Evolutionary conservation across 345 rosid genomes (phyloP).

Genomic region (Gossypioides kirkii): DNA sequence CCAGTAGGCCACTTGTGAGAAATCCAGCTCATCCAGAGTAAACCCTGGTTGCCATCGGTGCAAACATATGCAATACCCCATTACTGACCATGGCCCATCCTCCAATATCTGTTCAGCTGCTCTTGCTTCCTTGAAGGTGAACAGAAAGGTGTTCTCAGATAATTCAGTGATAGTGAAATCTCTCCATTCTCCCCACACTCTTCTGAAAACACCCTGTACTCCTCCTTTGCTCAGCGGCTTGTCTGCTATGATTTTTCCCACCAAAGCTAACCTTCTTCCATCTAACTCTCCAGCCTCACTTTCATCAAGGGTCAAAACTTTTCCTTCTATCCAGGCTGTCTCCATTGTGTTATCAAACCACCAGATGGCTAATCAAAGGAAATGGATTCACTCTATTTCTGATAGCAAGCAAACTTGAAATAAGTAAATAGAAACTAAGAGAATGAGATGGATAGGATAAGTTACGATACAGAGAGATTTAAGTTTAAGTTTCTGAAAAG

Average conservation of each 20-base stretch:
- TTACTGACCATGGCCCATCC: slow-evolving; percentile 13
- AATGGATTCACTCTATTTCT: neutral
- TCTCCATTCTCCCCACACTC: slow-evolving; percentile 18
- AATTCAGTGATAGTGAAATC: slow-evolving; percentile 12
- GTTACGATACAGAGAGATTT: neutral
- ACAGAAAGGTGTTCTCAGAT: slow-evolving; percentile 12
- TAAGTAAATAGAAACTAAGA: neutral
- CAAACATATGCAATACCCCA: slow-evolving; percentile 16
- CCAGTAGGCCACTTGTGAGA: slow-evolving; percentile 14
- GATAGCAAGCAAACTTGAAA: neutral
- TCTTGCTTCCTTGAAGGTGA: slow-evolving; percentile 18
- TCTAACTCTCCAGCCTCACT: slow-evolving; percentile 11
- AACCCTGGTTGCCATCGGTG: slow-evolving; percentile 14
- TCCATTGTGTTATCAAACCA: neutral
- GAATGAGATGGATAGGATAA: neutral
- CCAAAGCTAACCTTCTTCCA: slow-evolving; percentile 16
- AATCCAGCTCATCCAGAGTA: slow-evolving; percentile 10
- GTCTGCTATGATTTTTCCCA: slow-evolving; percentile 17
- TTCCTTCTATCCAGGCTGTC: slow-evolving; percentile 19
- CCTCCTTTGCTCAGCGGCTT: slow-evolving; percentile 11
- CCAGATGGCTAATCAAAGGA: neutral
- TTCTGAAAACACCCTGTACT: slow-evolving; percentile 18
- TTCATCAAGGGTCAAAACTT: slow-evolving; percentile 13
- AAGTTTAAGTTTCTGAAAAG: neutral
- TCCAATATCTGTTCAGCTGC: slow-evolving; percentile 13